A percentile compares a stretch with the other conserved stretches of the same genome.
Evolutionary conservation across 2,329 filamentous ascomycete species (phyloP).

Genomic region (Tolypocladium tropicale): DNA sequence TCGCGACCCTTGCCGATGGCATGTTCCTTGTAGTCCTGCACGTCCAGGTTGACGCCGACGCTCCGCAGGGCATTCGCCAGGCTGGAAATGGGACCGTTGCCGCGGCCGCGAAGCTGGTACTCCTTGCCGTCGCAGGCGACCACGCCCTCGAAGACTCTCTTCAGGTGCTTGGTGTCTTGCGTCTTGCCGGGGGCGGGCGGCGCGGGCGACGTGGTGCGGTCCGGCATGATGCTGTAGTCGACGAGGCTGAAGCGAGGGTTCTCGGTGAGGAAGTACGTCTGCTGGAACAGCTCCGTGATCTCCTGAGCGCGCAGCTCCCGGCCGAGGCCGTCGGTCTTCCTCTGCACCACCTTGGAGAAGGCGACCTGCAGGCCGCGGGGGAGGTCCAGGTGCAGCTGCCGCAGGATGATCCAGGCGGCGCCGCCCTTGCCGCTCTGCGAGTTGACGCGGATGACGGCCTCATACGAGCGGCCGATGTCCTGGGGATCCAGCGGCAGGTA

Average conservation of each 20-base stretch:
- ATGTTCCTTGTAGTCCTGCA: constrained; percentile 94
- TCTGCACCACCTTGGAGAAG: constrained; percentile 81
- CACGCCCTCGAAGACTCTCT: constrained; percentile 75
- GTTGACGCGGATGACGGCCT: constrained; percentile 96
- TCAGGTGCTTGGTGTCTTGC: constrained; percentile 66
- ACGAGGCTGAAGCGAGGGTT: constrained; percentile 80
- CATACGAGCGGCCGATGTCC: constrained; percentile 94
- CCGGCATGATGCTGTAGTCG: constrained; percentile 84
- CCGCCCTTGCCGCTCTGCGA: constrained; percentile 93
- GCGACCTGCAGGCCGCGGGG: constrained; percentile 87
- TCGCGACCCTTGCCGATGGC: constrained; percentile 72
- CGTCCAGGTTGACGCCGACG: constrained; percentile 78
- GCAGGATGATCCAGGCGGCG: constrained; percentile 86
- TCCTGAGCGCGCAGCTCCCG: constrained; percentile 77
- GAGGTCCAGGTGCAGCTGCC: constrained; percentile 80
- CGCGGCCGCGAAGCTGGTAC: constrained; percentile 66
- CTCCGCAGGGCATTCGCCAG: constrained; percentile 70
- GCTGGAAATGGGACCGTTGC: constrained; percentile 85
- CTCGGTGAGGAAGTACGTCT: constrained; percentile 72
- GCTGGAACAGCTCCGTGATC: constrained; percentile 80
- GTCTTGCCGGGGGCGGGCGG: constrained; percentile 60
- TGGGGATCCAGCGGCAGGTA: constrained; percentile 89
- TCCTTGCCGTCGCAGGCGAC: constrained; percentile 74
- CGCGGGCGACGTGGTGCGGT: constrained; percentile 66
- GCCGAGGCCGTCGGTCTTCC: constrained; percentile 65